A percentile compares a stretch with the other conserved stretches of the same genome.
Conservation (phyloP, 2,329 filamentous ascomycete genomes). For the Aspergillus neoniger region DNA sequence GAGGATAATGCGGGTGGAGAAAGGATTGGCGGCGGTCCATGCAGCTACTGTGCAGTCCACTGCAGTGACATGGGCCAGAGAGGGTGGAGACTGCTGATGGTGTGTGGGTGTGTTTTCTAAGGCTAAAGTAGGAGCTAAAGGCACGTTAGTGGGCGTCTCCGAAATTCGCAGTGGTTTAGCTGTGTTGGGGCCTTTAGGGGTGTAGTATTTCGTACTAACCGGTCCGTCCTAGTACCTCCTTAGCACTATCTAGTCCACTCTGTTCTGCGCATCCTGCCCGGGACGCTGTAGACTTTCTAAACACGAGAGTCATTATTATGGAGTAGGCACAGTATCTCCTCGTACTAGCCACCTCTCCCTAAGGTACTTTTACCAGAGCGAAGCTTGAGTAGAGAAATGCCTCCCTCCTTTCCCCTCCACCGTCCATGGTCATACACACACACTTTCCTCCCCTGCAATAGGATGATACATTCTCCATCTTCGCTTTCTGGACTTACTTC, state of each 20-base stretch:
- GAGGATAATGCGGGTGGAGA: conserved; percentile 32
- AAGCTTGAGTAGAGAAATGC: not conserved
- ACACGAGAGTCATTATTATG: not conserved
- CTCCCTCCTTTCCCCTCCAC: not conserved
- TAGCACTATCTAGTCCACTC: conserved; percentile 2
- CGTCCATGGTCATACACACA: not conserved
- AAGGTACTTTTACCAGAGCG: not conserved
- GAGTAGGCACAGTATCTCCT: not conserved
- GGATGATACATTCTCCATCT: not conserved
- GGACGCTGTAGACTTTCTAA: not conserved
- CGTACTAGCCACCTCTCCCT: not conserved
- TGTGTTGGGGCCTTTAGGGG: not conserved
- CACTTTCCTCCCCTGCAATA: not conserved
- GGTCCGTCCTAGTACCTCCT: conserved; percentile 3
- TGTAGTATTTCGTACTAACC: conserved; percentile 1
- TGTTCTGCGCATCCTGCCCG: not conserved
- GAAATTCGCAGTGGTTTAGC: conserved; percentile 1
- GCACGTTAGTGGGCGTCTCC: conserved; percentile 15
- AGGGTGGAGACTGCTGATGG: conserved; percentile 23
- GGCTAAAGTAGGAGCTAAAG: conserved; percentile 1
- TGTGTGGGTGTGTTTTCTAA: conserved; percentile 17
- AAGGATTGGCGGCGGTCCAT: conserved; percentile 39
- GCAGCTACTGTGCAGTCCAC: conserved; percentile 25
- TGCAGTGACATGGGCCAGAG: conserved; percentile 29
- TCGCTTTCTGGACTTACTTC: not conserved